These are phyloP conservation scores for Ambrosia artemisiifolia DNA, from an alignment of 129 eudicot genomes.

Conservation along the genomic window DNA sequence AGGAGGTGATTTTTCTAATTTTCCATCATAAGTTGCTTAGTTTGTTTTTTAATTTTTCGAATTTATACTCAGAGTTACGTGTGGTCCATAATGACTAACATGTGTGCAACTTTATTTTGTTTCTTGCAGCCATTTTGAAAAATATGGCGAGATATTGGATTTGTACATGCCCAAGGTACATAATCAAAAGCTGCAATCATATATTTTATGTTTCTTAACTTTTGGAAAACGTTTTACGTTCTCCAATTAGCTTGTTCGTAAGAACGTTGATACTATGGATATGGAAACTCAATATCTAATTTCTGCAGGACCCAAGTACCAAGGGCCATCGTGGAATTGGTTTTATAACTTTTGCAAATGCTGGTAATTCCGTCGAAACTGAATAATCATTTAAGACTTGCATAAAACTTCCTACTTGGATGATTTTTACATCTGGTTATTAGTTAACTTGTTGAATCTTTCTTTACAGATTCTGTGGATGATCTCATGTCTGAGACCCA, in stretches of 20 bases:
- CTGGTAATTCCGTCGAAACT: constrained; percentile 45
- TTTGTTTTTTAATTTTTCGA: not conserved
- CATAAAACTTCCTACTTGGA: not conserved
- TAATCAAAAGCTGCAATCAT: constrained; percentile 1
- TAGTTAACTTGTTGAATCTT: constrained; percentile 5
- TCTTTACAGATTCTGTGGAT: constrained; percentile 77
- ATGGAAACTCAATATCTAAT: not conserved
- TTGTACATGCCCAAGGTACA: constrained; percentile 97
- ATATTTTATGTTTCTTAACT: not conserved
- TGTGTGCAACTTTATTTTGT: not conserved
- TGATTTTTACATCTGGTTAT: not conserved
- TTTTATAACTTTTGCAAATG: constrained; percentile 81
- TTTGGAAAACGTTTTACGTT: not conserved
- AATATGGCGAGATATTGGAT: constrained; percentile 82
- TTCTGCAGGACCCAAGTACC: constrained; percentile 76
- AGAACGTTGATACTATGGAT: not conserved
- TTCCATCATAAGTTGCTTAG: not conserved
- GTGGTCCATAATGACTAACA: constrained; percentile 11
- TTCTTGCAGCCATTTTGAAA: constrained; percentile 86
- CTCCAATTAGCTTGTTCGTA: not conserved
- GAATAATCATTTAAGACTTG: not conserved
- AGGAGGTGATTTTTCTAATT: constrained; percentile 48
- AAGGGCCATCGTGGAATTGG: constrained; percentile 99
- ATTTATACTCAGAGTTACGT: not conserved
- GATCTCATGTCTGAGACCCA: constrained; percentile 93